These are phyloP conservation scores for Fraxinus floribunda DNA, from an alignment of 305 asterid genomes.

Conservation along the genomic window DNA sequence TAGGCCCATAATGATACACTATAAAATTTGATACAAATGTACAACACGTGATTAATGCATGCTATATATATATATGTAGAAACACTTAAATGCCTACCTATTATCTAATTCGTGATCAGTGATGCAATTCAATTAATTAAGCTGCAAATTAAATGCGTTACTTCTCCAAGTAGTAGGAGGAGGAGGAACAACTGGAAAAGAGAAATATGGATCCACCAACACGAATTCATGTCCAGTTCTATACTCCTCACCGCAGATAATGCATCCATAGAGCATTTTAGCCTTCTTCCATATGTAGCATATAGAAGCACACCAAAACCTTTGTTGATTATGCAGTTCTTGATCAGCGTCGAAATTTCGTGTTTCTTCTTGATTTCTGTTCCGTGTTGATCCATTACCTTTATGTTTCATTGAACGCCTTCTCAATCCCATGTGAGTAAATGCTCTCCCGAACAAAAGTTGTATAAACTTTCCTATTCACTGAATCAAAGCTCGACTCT, in stretches of 20 bases:
- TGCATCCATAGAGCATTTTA: neutral
- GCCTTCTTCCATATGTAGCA: constrained; percentile 15
- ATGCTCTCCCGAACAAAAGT: neutral
- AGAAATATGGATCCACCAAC: constrained; percentile 27
- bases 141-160: neutral
- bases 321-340: neutral
- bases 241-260: neutral
- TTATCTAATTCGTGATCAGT: neutral
- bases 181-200: constrained; percentile 27
- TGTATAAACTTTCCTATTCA: neutral
- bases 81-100: neutral
- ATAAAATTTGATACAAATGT: neutral
- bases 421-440: neutral
- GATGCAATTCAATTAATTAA: neutral
- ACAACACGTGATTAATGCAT: neutral
- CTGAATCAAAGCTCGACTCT: neutral
- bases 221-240: neutral
- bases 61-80: no score
- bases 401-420: neutral
- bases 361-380: neutral
- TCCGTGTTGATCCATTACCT: neutral
- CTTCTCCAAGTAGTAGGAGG: neutral
- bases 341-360: neutral
- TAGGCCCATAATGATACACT: neutral
- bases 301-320: neutral